These are phyloP conservation scores for Schwanniomyces etchellsii DNA, from an alignment of 1,139 yeast species.

Conservation along the genomic window DNA sequence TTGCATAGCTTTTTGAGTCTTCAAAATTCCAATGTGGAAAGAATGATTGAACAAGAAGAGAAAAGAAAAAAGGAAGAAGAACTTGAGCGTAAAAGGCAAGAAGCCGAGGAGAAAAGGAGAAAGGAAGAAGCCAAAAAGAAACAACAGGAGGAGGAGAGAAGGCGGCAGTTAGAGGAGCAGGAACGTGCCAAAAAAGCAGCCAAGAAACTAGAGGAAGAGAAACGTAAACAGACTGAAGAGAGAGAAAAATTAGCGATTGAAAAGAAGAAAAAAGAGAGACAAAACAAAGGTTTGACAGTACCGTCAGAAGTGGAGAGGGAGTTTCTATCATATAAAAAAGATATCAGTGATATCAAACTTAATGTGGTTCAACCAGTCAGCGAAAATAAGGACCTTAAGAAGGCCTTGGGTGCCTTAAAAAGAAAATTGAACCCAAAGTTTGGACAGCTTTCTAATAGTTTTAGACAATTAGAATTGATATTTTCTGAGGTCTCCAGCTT, in stretches of 20 bases:
- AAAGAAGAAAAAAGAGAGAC: constrained; percentile 10
- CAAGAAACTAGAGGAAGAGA: constrained; percentile 9
- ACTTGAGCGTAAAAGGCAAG: constrained; percentile 10
- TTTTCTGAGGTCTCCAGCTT: constrained; percentile 44
- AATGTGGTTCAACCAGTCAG: constrained; percentile 48
- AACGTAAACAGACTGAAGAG: constrained; percentile 9
- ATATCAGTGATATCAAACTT: constrained; percentile 54
- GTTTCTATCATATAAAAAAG: constrained; percentile 48
- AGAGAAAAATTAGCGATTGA: constrained; percentile 8
- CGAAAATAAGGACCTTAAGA: constrained; percentile 36
- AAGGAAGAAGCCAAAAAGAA: constrained; percentile 7
- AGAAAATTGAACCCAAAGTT: constrained; percentile 81
- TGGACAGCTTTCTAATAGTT: constrained; percentile 82
- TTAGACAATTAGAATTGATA: constrained; percentile 50
- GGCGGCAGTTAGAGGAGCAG: constrained; percentile 11
- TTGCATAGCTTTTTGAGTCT: constrained; percentile 5
- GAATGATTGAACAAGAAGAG: constrained; percentile 12
- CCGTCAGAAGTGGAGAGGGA: constrained; percentile 35
- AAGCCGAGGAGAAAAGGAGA: constrained; percentile 2
- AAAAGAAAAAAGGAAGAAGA: constrained; percentile 13
- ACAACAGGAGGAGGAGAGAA: constrained; percentile 8
- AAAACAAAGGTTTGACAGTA: constrained; percentile 24
- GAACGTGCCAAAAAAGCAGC: constrained; percentile 10
- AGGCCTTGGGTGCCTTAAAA: constrained; percentile 40
- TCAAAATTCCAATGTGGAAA: constrained; percentile 15